phyloP scores from a whole-genome alignment of 176 grass and related monocot species.

The Triticum turgidum region DNA sequence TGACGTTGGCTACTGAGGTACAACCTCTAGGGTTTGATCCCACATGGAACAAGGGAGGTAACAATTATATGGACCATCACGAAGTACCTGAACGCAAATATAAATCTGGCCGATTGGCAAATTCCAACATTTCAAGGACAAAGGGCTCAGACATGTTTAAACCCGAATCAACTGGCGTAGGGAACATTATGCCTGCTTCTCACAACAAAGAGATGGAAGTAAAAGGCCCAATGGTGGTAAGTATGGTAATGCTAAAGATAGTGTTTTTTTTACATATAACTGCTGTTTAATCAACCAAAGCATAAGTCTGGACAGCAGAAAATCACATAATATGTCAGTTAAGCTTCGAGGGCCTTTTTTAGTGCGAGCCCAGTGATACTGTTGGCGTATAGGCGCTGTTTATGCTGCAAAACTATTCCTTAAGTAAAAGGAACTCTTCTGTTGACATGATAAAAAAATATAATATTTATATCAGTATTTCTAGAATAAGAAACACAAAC shows the following conservation, averaged over 20 bases:
- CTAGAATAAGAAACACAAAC: background rate
- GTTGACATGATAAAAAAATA: background rate
- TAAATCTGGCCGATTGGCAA: conserved; percentile 39
- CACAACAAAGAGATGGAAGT: conserved; percentile 36
- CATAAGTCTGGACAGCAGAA: background rate
- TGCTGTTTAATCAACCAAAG: background rate
- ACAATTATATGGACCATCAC: conserved; percentile 4
- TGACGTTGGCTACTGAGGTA: conserved; percentile 10
- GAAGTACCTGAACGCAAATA: conserved; percentile 31
- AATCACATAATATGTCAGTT: background rate
- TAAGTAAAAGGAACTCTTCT: background rate
- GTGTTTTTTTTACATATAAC: background rate
- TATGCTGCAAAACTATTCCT: background rate
- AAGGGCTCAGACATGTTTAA: conserved; percentile 39
- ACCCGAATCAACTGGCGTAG: conserved; percentile 24
- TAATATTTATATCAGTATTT: background rate
- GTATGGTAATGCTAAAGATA: background rate
- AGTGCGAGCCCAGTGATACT: background rate
- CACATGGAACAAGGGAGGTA: conserved; percentile 30
- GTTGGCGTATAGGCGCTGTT: background rate
- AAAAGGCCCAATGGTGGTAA: conserved; percentile 45
- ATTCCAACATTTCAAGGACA: conserved; percentile 35
- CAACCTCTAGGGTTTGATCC: conserved; percentile 28
- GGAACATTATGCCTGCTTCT: conserved; percentile 30
- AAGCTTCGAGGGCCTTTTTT: background rate